phyloP scores from a whole-genome alignment of 2,329 filamentous ascomycete species.

The Zymoseptoria pseudotritici region DNA sequence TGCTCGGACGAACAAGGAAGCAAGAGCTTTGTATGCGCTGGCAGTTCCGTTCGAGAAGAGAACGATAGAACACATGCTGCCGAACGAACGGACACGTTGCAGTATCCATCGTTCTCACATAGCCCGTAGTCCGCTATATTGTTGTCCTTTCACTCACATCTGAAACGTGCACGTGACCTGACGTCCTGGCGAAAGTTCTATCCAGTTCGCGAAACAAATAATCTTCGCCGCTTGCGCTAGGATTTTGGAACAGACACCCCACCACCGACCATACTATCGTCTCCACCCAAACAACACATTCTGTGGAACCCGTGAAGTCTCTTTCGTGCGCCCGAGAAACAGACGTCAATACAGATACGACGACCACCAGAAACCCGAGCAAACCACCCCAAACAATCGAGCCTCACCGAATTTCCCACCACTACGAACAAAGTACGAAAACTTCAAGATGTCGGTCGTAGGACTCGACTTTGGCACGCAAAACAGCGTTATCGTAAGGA shows the following conservation, averaged over 20 bases:
- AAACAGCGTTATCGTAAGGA: constrained; percentile 71
- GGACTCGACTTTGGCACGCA: constrained; percentile 85
- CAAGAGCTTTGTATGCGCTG: background rate
- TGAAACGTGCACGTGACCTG: background rate
- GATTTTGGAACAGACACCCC: background rate
- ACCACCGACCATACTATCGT: background rate
- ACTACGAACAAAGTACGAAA: background rate
- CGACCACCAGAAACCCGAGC: background rate
- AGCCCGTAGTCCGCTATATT: background rate
- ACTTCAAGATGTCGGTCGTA: constrained; percentile 1
- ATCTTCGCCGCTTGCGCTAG: background rate
- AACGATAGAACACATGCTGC: background rate
- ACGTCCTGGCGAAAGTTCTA: background rate
- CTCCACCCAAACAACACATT: background rate
- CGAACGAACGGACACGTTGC: background rate
- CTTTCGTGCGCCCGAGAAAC: background rate
- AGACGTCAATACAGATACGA: background rate
- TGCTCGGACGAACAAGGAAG: background rate
- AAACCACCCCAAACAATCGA: background rate
- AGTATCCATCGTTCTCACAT: background rate
- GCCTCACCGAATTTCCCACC: background rate
- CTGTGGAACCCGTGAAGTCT: background rate
- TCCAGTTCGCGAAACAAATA: background rate
- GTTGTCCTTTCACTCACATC: background rate
- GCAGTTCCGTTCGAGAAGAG: background rate